Evolutionary conservation across 177 flowering plant species (phyloP).

Genomic region (Vitis hybrid): DNA sequence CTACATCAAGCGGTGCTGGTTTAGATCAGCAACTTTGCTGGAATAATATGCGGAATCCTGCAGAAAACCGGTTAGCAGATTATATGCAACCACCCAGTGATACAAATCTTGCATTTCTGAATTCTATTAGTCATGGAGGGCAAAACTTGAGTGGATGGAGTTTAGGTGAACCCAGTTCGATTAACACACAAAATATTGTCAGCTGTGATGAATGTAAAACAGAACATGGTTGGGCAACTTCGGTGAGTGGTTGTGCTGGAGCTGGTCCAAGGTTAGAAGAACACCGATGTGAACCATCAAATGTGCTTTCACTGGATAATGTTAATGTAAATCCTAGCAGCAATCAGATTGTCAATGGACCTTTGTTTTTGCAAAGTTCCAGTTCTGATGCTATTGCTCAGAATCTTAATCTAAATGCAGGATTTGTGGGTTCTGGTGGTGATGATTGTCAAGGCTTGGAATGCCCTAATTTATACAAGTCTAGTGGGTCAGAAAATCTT

Average conservation of each 20-base stretch:
- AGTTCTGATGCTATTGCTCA: conserved; percentile 26
- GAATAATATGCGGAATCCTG: conserved; percentile 38
- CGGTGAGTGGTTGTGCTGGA: conserved; percentile 26
- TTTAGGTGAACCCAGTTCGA: conserved; percentile 43
- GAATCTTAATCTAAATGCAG: conserved; percentile 38
- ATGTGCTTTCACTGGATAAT: conserved; percentile 29
- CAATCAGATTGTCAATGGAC: conserved; percentile 21
- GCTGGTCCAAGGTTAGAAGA: conserved; percentile 43
- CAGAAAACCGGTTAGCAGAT: conserved; percentile 32
- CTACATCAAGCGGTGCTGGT: conserved; percentile 37
- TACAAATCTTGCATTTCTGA: conserved; percentile 18
- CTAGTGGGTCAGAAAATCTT: conserved; percentile 28
- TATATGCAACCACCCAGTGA: conserved; percentile 24
- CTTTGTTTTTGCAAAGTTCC: conserved; percentile 40
- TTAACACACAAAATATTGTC: conserved; percentile 26
- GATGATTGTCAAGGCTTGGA: conserved; percentile 30
- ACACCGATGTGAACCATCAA: conserved; percentile 29
- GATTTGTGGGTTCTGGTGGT: conserved; percentile 29
- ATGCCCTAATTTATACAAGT: conserved; percentile 31
- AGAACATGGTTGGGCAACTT: conserved; percentile 51
- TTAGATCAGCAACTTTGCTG: conserved; percentile 45
- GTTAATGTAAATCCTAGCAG: conserved; percentile 27
- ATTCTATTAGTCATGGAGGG: conserved; percentile 29
- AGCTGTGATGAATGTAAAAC: conserved; percentile 37
- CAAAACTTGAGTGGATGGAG: conserved; percentile 31